A percentile compares a stretch with the other conserved stretches of the same genome.
Conservation (phyloP, 441 rosid species). For the Pelargonium cotyledonis region DNA sequence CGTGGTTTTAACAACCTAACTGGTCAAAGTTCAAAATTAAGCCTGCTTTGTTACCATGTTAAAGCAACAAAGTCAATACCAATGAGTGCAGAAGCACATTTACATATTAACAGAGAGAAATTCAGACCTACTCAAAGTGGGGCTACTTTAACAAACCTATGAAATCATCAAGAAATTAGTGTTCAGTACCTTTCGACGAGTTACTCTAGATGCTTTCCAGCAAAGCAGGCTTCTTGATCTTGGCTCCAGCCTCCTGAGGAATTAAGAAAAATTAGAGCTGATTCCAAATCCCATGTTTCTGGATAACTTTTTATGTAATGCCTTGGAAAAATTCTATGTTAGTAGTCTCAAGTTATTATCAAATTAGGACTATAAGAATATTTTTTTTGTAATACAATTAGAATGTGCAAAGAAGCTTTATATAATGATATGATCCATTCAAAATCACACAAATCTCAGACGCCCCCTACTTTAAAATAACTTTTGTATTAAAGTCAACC, state of each 20-base stretch:
- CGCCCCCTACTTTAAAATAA: too few relatives aligned
- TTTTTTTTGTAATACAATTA: too few relatives aligned
- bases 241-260: constrained; percentile 83
- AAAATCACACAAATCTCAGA: too few relatives aligned
- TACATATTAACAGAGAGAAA: not conserved
- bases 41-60: not conserved
- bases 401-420: not conserved
- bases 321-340: not conserved
- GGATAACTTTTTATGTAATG: not conserved
- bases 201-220: constrained; percentile 72
- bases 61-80: not conserved
- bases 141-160: not conserved
- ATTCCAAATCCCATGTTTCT: not conserved
- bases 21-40: not conserved
- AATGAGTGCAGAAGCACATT: too few relatives aligned
- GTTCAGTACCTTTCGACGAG: constrained; percentile 64
- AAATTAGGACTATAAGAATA: too few relatives aligned
- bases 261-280: constrained; percentile 13
- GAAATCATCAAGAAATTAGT: not conserved
- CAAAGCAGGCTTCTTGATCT: constrained; percentile 86
- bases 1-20: not conserved
- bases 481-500: not conserved
- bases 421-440: not conserved
- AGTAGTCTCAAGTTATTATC: not conserved
- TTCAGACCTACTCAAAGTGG: not conserved